Evolutionary conservation across 352 stramenopile genomes (phyloP).

Genomic region (Phytopythium helicoides): DNA sequence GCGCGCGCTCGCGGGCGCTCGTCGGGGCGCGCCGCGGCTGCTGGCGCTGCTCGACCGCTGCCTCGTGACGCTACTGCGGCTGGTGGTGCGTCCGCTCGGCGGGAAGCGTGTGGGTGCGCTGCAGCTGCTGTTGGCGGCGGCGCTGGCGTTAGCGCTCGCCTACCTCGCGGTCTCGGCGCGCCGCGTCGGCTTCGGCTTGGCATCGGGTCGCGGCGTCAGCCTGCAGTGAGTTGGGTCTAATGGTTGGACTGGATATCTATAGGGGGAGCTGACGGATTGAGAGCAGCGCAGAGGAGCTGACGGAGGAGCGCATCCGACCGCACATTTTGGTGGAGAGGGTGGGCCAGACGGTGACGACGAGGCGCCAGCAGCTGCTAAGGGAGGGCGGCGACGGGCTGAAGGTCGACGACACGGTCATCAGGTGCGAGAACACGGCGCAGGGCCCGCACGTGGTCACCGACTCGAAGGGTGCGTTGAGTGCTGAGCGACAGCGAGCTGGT

Average conservation of each 20-base stretch:
- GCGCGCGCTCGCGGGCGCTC: conserved; percentile 35
- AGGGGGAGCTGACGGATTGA: too few species aligned
- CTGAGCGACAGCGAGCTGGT: background rate
- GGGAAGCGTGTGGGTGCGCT: conserved; percentile 33
- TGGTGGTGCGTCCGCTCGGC: conserved; percentile 30
- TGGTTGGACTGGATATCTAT: background rate
- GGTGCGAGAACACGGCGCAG: conserved; percentile 61
- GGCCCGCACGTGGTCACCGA: conserved; percentile 48
- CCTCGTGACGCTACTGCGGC: conserved; percentile 43
- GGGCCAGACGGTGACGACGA: conserved; percentile 36
- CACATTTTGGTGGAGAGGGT: conserved; percentile 66
- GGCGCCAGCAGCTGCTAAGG: conserved; percentile 42
- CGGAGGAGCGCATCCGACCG: conserved; percentile 57
- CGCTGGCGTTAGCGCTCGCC: conserved; percentile 34
- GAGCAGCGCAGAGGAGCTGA: conserved; percentile 43
- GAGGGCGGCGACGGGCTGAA: conserved; percentile 48
- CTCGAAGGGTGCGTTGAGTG: conserved; percentile 50
- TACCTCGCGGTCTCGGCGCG: conserved; percentile 49
- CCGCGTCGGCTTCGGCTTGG: conserved; percentile 29
- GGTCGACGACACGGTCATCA: conserved; percentile 22
- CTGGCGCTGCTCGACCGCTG: conserved; percentile 48
- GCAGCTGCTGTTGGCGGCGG: conserved; percentile 35
- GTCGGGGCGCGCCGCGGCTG: conserved; percentile 47
- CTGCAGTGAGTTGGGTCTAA: background rate
- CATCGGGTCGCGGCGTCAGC: conserved; percentile 12